Evolutionary conservation across 2,329 filamentous ascomycete genomes (phyloP), one percentile per base, ranked within the genome.

Genomic region (Chrysoporthe puriensis): DNA sequence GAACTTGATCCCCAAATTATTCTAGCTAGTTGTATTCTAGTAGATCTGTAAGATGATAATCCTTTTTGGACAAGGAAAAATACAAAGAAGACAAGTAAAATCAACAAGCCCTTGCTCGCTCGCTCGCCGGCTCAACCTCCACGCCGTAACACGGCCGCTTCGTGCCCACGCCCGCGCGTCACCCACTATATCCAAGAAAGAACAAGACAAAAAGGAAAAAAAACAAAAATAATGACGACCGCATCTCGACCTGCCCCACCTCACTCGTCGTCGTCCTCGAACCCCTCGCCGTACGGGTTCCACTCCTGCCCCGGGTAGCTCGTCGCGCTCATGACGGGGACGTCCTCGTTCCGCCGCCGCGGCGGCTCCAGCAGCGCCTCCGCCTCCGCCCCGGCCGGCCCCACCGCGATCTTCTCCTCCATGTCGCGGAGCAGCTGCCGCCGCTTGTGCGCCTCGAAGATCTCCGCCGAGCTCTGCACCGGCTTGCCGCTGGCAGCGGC

Each of bases 241-340:
- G n/a, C 42, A 18, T 1, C 40, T 8, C 18, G 21, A 14, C 3
- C 9, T 40, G 21, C 32, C 8, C 5, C 43, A 6, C 57, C 13
- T n/a, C 21, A 64, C 18, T 65, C 21, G 21, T 77, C 77, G 42
- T 76, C 76, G 9, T 73, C 74, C 21, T 73, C 73, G 52, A 62
- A 70, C 57, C 73, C 74, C 50, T 74, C 76, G 3, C 70, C 76
- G 63, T 85, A 86, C 2, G 88, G 88, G 72, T 86, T 86, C 89
- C 90, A 92, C 76, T 91, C 89, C 78, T 91, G 88, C 0, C 90
- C 90, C 0, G 90, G 90, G 76, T 91, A 92, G 74, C 85, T 88
- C 14, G 88, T 89, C 7, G 88, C 89, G 60, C 82, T 85, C 90
- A 92, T 91, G 68, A 83, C 79, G 14, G 85, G 84, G 73, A 79